Base-by-base conservation (phyloP, 2,329 filamentous ascomycete genomes). In the Eutypa lata region DNA sequence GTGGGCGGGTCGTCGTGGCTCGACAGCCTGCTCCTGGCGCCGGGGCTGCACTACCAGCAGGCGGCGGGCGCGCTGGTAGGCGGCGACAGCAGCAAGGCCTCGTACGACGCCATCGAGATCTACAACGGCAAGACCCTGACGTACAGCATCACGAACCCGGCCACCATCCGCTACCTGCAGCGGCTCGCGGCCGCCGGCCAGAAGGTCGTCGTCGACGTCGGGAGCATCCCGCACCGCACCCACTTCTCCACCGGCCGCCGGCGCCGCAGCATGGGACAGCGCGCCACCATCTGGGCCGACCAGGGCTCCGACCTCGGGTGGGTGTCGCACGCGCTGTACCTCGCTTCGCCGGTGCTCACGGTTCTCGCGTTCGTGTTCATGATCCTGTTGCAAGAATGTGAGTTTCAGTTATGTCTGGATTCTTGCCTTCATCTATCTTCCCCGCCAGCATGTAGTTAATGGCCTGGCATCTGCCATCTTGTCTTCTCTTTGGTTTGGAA, bases 11-110 rank as follows among this genome's bases (percentile, higher is more conserved):
- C 81, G 1, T 77, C 76, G 2, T 80, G 79, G 71, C 68, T 83
- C 1, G 83, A 86, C 63, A 71, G 71, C 7, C 71, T 87, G 11
- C 71, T 86, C 13, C 72, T 87, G 2, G 81, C 79, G 2, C 83
- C 83, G 0, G 83, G 84, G 0, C 62, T 86, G 48, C 84, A 87
- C 65, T 79, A 79, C 57, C 81, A 86, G 59, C 81, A 86, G 59
- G 73, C 76, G 3, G 81, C 81, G 10, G 73, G 80, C 13, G 72
- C 75, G 1, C 67, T 86, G 16, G 73, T 73, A 53, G 67, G 72
- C 2, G 73, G 77, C 51, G 69, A 68, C 50, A 65, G 70, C 35
- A 72, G 72, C 19, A 68, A 70, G 14, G 71, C 69, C 3, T 72
- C 72, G 5, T 75, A 63, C 72, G 68, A 74, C 65, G 53, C 75